A percentile compares a stretch with the other conserved stretches of the same genome.
These are phyloP conservation scores for Inonotus hispidus DNA, from an alignment of 1,284 basidiomycete species.

Conservation along the genomic window DNA sequence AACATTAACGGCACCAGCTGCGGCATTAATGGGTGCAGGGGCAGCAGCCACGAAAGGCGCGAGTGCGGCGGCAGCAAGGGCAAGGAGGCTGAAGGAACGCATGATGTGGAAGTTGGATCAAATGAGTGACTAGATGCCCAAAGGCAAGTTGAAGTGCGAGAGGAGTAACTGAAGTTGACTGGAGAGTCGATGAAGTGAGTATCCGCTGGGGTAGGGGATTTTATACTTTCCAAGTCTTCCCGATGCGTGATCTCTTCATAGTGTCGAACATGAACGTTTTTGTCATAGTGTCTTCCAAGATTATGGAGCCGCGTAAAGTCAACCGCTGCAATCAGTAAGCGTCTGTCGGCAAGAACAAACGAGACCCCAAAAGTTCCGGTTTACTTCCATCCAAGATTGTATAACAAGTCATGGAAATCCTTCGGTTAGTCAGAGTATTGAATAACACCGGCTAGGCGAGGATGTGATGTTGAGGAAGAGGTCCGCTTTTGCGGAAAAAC, in stretches of 20 bases:
- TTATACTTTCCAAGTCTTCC: neutral
- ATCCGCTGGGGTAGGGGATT: neutral
- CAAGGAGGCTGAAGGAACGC: conserved; percentile 14
- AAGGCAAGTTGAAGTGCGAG: neutral
- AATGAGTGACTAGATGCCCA: conserved; percentile 12
- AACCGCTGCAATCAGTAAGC: neutral
- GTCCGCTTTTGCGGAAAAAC: neutral
- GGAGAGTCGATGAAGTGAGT: neutral
- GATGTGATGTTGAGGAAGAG: neutral
- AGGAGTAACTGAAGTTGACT: neutral
- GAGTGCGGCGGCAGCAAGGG: conserved; percentile 15
- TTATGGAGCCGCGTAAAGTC: neutral
- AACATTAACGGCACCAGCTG: neutral
- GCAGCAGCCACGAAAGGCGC: conserved; percentile 10
- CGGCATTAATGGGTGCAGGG: neutral
- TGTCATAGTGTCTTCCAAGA: neutral
- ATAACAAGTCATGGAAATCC: neutral
- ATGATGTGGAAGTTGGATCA: conserved; percentile 13
- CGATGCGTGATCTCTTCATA: neutral
- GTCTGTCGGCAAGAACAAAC: neutral
- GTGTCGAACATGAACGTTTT: neutral
- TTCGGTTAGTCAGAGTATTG: neutral
- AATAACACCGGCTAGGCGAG: neutral
- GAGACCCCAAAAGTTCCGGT: neutral
- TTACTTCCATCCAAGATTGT: neutral